A percentile compares a stretch with the other conserved stretches of the same genome.
These are phyloP conservation scores for Taxawa tesnikishii DNA, from an alignment of 2,329 filamentous ascomycete genomes.

Conservation along the genomic window DNA sequence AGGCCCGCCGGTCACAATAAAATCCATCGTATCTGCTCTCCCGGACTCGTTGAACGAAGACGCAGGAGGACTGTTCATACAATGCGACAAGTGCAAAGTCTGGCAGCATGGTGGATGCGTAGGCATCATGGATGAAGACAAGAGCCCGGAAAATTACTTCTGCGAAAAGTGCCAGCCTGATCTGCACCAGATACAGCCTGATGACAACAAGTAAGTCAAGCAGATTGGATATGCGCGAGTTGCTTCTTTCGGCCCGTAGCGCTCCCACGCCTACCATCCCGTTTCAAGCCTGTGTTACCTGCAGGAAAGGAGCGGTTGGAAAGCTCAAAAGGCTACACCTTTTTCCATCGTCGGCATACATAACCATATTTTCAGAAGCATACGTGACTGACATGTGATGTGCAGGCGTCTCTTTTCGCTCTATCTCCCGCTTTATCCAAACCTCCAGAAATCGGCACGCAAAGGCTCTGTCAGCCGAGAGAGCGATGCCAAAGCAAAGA, in stretches of 20 bases:
- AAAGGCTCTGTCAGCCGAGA: constrained; percentile 57
- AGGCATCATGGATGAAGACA: constrained; percentile 87
- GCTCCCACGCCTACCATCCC: too few species aligned
- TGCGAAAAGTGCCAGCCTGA: constrained; percentile 92
- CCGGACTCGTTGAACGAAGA: constrained; percentile 60
- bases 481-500: constrained; percentile 39
- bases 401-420: constrained; percentile 49
- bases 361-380: too few species aligned
- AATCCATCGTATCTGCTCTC: constrained; percentile 25
- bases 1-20: constrained; percentile 56
- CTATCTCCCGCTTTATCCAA: constrained; percentile 46
- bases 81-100: constrained; percentile 95
- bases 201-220: too few species aligned
- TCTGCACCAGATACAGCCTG: constrained; percentile 76
- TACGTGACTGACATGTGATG: constrained; percentile 1
- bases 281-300: too few species aligned
- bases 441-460: constrained; percentile 46
- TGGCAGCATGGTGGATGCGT: constrained; percentile 99
- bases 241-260: too few species aligned
- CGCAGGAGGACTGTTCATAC: constrained; percentile 87
- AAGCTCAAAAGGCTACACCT: too few species aligned
- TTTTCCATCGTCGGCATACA: too few species aligned
- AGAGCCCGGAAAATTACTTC: constrained; percentile 93
- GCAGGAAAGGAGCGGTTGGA: too few species aligned
- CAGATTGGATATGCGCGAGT: too few species aligned